These are phyloP conservation scores for Ustilago curta DNA, from an alignment of 1,284 basidiomycete genomes.

Conservation along the genomic window DNA sequence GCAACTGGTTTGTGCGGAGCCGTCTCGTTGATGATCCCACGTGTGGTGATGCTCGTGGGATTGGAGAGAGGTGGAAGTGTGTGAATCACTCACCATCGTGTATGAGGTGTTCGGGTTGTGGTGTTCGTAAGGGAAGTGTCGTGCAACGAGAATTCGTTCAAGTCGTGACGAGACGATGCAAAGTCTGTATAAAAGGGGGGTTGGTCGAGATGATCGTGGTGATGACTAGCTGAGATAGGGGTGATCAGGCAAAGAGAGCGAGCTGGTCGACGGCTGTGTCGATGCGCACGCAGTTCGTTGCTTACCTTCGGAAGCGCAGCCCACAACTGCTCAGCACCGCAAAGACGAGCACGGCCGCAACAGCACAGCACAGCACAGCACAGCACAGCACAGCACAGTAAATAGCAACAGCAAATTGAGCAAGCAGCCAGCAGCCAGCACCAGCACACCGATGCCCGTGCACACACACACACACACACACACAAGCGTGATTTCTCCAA, in stretches of 20 bases:
- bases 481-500: constrained; percentile 3
- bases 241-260: constrained; percentile 5
- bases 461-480: constrained; percentile 4
- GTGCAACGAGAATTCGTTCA: neutral
- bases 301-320: neutral
- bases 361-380: neutral
- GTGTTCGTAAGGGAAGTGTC: constrained; percentile 16
- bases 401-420: too few species aligned
- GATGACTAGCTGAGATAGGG: constrained; percentile 21
- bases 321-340: neutral
- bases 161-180: neutral
- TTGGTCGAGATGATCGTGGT: constrained; percentile 24
- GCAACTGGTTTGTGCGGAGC: neutral
- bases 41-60: neutral
- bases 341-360: neutral
- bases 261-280: neutral
- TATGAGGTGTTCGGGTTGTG: constrained; percentile 21
- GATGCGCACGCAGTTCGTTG: neutral
- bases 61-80: neutral
- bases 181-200: constrained; percentile 2
- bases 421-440: constrained; percentile 2
- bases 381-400: constrained; percentile 1
- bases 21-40: neutral
- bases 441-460: constrained; percentile 8
- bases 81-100: constrained; percentile 41